Percentiles rank a stretch among this genome's conserved stretches.
Conservation (phyloP, 306 rosid species). For the Vicia sativa region DNA sequence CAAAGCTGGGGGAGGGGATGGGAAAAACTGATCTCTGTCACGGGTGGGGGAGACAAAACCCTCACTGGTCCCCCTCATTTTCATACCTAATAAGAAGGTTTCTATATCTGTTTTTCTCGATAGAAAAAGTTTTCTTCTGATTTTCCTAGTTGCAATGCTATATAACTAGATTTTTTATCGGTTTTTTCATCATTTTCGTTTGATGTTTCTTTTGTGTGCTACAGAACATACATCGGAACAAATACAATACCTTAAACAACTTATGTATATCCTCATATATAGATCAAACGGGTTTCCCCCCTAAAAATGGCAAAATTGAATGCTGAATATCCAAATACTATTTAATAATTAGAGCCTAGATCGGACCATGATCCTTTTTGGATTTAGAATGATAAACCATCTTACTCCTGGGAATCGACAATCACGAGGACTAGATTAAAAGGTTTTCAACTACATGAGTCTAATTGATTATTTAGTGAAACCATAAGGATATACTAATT, state of each 20-base stretch:
- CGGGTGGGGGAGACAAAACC: too few relatives aligned
- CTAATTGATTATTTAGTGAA: neutral
- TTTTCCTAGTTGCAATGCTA: constrained; percentile 3
- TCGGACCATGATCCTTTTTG: too few relatives aligned
- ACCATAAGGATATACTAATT: neutral
- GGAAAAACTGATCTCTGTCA: too few relatives aligned
- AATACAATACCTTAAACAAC: too few relatives aligned
- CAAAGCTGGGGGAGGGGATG: too few relatives aligned
- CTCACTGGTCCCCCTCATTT: too few relatives aligned
- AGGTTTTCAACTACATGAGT: neutral
- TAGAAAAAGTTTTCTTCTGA: neutral
- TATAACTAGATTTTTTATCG: constrained; percentile 9
- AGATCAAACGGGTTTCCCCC: neutral
- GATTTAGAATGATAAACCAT: neutral
- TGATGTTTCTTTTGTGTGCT: neutral
- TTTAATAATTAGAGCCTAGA: too few relatives aligned
- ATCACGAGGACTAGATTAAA: neutral
- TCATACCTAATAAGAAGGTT: neutral
- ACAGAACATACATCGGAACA: neutral
- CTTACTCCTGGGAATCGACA: neutral
- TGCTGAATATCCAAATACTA: too few relatives aligned
- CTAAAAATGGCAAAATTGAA: too few relatives aligned
- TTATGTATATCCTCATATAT: neutral
- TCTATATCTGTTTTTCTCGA: neutral
- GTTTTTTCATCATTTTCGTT: neutral